Conservation (phyloP, 768 basidiomycete species). For the Podaxis sp. region DNA sequence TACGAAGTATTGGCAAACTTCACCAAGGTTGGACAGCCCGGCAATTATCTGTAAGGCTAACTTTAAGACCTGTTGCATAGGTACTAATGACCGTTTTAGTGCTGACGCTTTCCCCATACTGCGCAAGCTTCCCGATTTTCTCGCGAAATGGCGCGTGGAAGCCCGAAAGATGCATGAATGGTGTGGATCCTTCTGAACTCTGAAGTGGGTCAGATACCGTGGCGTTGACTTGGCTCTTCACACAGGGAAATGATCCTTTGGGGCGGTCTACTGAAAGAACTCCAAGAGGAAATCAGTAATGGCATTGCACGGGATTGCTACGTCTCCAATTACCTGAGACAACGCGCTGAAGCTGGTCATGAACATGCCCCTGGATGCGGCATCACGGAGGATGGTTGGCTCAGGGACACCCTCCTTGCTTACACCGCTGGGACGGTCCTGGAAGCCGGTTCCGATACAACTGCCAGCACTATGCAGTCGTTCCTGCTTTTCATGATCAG, state of each 20-base stretch:
- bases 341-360: constrained; percentile 19
- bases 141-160: constrained; percentile 22
- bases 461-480: constrained; percentile 20
- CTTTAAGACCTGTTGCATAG: not conserved
- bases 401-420: constrained; percentile 23
- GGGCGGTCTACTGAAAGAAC: constrained; percentile 21
- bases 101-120: constrained; percentile 23
- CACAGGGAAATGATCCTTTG: constrained; percentile 23
- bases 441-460: constrained; percentile 27
- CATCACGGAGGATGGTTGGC: constrained; percentile 23
- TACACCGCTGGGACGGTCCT: constrained; percentile 24
- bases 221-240: not conserved
- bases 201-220: not conserved
- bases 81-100: constrained; percentile 8
- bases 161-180: constrained; percentile 22
- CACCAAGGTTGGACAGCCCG: constrained; percentile 20
- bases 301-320: constrained; percentile 18
- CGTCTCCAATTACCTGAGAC: constrained; percentile 18
- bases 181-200: constrained; percentile 9
- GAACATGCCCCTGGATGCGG: constrained; percentile 22
- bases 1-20: constrained; percentile 22
- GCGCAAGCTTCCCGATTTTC: constrained; percentile 21
- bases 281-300: constrained; percentile 17
- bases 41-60: constrained; percentile 19
- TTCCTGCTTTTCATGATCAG: constrained; percentile 25